Evolutionary conservation across 495 filamentous ascomycete species (phyloP).

Genomic region (Neurospora cerealis): DNA sequence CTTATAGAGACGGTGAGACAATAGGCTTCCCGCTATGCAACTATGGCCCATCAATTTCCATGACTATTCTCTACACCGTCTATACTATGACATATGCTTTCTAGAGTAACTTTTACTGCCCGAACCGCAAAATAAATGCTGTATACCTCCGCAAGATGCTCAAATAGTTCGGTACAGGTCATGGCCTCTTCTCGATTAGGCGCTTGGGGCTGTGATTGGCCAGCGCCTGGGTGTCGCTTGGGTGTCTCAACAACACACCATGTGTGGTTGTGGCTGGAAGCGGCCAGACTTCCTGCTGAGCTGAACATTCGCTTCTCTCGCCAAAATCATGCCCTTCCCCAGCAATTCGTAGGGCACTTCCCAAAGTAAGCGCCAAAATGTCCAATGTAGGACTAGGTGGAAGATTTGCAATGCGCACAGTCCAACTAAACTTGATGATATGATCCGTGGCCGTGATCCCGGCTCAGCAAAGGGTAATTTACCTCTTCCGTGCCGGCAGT

Average conservation of each 20-base stretch:
- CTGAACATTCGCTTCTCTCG: background rate
- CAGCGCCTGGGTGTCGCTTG: background rate
- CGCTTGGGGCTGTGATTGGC: background rate
- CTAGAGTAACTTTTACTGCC: background rate
- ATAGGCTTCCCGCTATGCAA: background rate
- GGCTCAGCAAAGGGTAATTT: background rate
- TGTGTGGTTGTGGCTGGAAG: background rate
- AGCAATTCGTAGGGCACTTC: background rate
- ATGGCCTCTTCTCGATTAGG: background rate
- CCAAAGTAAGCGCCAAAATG: background rate
- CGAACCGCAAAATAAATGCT: background rate
- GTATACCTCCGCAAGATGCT: background rate
- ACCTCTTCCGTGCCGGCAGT: conserved; percentile 8
- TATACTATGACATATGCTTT: background rate
- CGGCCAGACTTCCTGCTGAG: background rate
- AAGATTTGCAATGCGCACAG: background rate
- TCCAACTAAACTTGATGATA: background rate
- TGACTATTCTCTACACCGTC: background rate
- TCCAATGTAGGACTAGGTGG: background rate
- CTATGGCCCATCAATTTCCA: background rate
- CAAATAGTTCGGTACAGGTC: background rate
- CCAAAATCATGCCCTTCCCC: background rate
- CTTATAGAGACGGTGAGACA: background rate
- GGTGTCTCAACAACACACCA: background rate
- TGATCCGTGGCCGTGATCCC: background rate